Evolutionary conservation across 371 early-diverging fungal genomes (phyloP).

Genomic region (Rhizomucor pusillus): DNA sequence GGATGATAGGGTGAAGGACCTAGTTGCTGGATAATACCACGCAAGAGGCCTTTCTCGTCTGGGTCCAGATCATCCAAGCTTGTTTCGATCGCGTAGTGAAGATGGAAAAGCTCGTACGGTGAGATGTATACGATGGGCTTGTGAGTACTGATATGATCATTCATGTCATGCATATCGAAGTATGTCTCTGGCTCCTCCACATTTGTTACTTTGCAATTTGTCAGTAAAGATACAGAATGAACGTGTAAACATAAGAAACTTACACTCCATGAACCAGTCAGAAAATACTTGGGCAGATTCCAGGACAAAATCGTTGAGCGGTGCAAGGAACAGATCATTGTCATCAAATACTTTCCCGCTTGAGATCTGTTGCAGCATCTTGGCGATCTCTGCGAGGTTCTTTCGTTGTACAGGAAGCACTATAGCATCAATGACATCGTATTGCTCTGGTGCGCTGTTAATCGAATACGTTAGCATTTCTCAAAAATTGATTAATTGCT

Average conservation of each 20-base stretch:
- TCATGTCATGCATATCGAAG: conserved; percentile 88
- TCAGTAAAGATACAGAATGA: not conserved
- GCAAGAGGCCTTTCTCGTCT: conserved; percentile 71
- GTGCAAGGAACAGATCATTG: conserved; percentile 71
- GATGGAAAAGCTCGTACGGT: conserved; percentile 84
- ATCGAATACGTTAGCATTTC: conserved; percentile 1
- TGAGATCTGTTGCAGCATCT: conserved; percentile 90
- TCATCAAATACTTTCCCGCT: conserved; percentile 73
- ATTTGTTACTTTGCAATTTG: conserved; percentile 56
- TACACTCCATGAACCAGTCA: conserved; percentile 73
- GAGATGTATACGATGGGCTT: conserved; percentile 90
- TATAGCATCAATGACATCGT: conserved; percentile 88
- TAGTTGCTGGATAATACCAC: conserved; percentile 79
- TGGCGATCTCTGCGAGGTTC: conserved; percentile 90
- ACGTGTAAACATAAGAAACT: conserved; percentile 3
- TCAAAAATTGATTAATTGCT: not conserved
- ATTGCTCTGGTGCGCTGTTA: conserved; percentile 90
- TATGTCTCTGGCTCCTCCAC: conserved; percentile 85
- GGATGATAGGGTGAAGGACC: conserved; percentile 69
- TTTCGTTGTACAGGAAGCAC: conserved; percentile 89
- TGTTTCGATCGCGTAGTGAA: conserved; percentile 78
- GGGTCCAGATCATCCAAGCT: conserved; percentile 66
- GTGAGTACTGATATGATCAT: conserved; percentile 78
- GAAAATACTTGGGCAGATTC: conserved; percentile 73
- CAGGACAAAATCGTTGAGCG: conserved; percentile 78